Evolutionary conservation across 2,329 filamentous ascomycete species (phyloP), one percentile per base, ranked within the genome.

Genomic region (Aspergillus uvarum): DNA sequence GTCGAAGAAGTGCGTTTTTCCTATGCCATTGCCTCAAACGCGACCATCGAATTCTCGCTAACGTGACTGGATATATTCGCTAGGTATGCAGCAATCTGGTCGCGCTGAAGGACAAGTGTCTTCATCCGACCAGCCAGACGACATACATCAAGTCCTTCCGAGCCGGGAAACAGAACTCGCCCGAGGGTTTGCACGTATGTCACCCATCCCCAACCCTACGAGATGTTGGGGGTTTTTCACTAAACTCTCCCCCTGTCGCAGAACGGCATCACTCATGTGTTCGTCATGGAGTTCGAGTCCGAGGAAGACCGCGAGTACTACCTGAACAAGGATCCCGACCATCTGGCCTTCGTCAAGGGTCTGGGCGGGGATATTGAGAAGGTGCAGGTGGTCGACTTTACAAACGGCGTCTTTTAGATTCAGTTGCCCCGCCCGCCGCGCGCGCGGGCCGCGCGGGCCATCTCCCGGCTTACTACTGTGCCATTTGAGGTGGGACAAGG

Each of bases 261-360:
- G 58, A 29, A 38, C 16, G 87, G 83, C 0, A 83, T 88, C 58
- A 87, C 87, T 0, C 89, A 92, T 69, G 86, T 81, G 0, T 91
- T 92, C 63, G 82, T 92, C 2, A 81, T 83, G 26, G 84, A 90
- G 65, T 91, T 92, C 62, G 81, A 82, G 11, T 87, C 74, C 19
- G 78, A 79, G 21, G 82, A 85, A 64, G 89, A 92, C 68, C 79
- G 88, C 51, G 82, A 86, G 59, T 91, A 90, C 67, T 92, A 91
- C 69, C 73, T 89, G 8, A 74, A 83, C 57, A 76, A 85, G 31
- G 89, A 92, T 66, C 86, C 87, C 1, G 82, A 75, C 8, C 89
- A 92, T 69, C 74, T 80, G 38, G 82, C 73, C 0, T 90, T 90
- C 65, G 77, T 84, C 22, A 76, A 81, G 58, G 80, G 64, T n/a